Percentiles rank a stretch among this genome's conserved stretches.
These are phyloP conservation scores for Pinus albicaulis DNA, from an alignment of 75 land plant species.

Conservation along the genomic window DNA sequence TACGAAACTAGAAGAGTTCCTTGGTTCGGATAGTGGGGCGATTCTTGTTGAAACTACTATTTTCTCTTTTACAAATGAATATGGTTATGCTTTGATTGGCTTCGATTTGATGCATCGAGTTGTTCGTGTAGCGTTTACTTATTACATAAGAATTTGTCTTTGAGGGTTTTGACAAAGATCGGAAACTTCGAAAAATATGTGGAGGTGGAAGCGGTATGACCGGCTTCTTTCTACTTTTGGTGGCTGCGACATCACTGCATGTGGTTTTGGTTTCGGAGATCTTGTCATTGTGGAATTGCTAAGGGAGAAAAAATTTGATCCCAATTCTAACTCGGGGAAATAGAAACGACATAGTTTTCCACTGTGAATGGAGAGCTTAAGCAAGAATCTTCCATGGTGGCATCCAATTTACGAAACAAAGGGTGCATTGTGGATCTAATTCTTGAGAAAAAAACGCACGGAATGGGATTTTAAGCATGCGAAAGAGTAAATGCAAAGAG, in stretches of 20 bases:
- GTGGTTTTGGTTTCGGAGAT: conserved; percentile 99
- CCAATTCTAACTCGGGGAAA: conserved; percentile 53
- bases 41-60: too few species aligned
- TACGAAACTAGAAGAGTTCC: too few species aligned
- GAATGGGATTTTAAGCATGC: conserved; percentile 94
- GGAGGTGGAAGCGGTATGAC: conserved; percentile 96
- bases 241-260: conserved; percentile 82
- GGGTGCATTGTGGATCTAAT: conserved; percentile 86
- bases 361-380: conserved; percentile 66
- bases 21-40: too few species aligned
- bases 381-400: conserved; percentile 65
- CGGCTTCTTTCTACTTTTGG: conserved; percentile 83
- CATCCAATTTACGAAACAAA: conserved; percentile 55
- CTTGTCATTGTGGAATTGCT: conserved; percentile 94
- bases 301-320: conserved; percentile 68
- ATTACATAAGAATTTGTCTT: background rate
- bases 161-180: conserved; percentile 89
- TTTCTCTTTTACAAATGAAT: too few species aligned
- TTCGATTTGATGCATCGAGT: too few species aligned
- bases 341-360: conserved; percentile 77
- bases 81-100: too few species aligned
- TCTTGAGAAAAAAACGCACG: conserved; percentile 63
- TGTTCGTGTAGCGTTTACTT: too few species aligned
- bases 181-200: conserved; percentile 91
- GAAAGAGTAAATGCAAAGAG: conserved; percentile 72